Percentiles rank a stretch among this genome's conserved stretches.
Conservation (phyloP, 2,329 filamentous ascomycete genomes). For the Aspergillus latus region DNA sequence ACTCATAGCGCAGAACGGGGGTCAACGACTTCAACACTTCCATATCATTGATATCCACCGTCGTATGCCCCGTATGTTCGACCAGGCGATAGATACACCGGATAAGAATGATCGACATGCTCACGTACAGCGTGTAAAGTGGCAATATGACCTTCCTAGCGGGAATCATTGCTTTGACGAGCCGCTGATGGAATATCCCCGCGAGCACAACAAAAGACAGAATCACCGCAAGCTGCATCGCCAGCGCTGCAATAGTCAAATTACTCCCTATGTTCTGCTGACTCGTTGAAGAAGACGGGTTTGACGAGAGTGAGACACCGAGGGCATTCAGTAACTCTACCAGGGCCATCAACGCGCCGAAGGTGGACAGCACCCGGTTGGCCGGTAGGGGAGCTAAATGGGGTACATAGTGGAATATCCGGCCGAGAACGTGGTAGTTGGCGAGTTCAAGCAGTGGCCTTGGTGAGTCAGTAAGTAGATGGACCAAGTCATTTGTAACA, state of each 20-base stretch:
- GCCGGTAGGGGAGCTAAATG: slow-evolving; percentile 57
- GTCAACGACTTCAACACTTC: slow-evolving; percentile 34
- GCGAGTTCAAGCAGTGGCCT: slow-evolving; percentile 62
- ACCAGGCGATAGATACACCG: slow-evolving; percentile 58
- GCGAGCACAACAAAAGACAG: slow-evolving; percentile 19
- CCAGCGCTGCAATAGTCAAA: slow-evolving; percentile 54
- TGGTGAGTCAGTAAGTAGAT: slow-evolving; percentile 20
- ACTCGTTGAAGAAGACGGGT: slow-evolving; percentile 46
- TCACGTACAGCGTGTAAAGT: slow-evolving; percentile 53
- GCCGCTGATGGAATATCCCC: slow-evolving; percentile 19
- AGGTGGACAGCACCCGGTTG: slow-evolving; percentile 48
- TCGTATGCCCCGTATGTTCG: slow-evolving; percentile 55
- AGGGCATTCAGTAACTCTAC: slow-evolving; percentile 41
- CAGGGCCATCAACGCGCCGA: slow-evolving; percentile 48
- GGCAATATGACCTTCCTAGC: slow-evolving; percentile 35
- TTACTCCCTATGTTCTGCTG: slow-evolving; percentile 39
- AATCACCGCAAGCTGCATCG: slow-evolving; percentile 23
- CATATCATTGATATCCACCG: slow-evolving; percentile 37
- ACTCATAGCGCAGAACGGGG: slow-evolving; percentile 57
- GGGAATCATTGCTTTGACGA: slow-evolving; percentile 13
- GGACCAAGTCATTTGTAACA: slow-evolving; percentile 5
- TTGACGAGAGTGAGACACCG: slow-evolving; percentile 44
- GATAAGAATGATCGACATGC: slow-evolving; percentile 49
- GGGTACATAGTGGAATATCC: slow-evolving; percentile 61
- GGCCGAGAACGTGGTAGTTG: slow-evolving; percentile 62